Conservation (phyloP, 257 asterid genomes). For the Solanum virginianum region DNA sequence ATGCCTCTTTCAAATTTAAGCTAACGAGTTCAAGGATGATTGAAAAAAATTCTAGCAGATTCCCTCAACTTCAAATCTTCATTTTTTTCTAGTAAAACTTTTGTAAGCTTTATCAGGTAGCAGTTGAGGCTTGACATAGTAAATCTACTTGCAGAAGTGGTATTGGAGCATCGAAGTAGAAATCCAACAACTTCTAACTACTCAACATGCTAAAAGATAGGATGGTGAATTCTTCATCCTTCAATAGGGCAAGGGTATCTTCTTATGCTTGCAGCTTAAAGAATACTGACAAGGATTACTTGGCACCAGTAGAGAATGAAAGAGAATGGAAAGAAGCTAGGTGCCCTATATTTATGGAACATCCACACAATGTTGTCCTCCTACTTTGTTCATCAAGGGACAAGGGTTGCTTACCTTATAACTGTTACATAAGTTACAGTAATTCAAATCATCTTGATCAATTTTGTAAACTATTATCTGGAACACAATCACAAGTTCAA, state of each 20-base stretch:
- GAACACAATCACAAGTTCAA: conserved; percentile 1
- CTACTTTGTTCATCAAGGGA: conserved; percentile 46
- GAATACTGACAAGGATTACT: conserved; percentile 13
- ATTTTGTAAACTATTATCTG: conserved; percentile 28
- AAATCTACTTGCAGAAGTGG: conserved; percentile 1
- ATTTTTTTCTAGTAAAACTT: not conserved
- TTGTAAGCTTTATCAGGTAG: not conserved
- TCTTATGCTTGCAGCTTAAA: conserved; percentile 48
- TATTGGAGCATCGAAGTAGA: conserved; percentile 10
- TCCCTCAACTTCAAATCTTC: not conserved
- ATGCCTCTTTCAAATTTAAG: not conserved
- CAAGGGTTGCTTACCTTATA: conserved; percentile 65
- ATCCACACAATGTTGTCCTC: conserved; percentile 58
- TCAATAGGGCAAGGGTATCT: conserved; percentile 34
- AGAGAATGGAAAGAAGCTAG: conserved; percentile 61
- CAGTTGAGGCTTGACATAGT: not conserved
- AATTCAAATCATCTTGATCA: conserved; percentile 70
- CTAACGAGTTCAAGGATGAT: not conserved
- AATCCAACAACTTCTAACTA: conserved; percentile 2
- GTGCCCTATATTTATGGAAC: conserved; percentile 70
- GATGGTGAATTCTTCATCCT: conserved; percentile 36
- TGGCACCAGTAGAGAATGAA: conserved; percentile 20
- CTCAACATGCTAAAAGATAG: conserved; percentile 65
- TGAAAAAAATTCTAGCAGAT: not conserved
- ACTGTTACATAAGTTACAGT: conserved; percentile 73